Evolutionary conservation across 768 basidiomycete genomes (phyloP), one percentile per base, ranked within the genome.

Genomic region (Thelephora aurantiotincta): DNA sequence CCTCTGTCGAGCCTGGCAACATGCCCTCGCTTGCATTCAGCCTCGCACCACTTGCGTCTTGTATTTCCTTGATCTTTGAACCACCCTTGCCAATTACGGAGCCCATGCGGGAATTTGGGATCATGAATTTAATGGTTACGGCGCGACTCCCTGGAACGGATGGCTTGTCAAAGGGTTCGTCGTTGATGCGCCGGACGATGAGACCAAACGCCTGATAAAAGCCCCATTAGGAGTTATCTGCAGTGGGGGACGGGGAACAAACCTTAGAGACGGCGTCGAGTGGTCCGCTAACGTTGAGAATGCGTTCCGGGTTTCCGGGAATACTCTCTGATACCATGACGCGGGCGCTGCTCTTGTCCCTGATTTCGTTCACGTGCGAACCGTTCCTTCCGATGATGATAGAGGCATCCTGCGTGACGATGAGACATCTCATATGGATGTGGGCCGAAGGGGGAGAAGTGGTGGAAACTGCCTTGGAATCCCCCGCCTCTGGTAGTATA

Each of bases 91-190:
- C 96, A 58, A 99, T 99, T 51, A 97, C 91, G 14, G 92, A 96
- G 36, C 94, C 94, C 94, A 98, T 98, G 50, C 94, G 85, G 9
- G 91, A 93, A 65, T 98, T 97, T 53, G 94, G 94, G 49, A 98
- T 96, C 85, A 98, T 97, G 61, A 91, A 98, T 64, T 98, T 97
- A 73, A 99, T 98, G 26, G 96, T 98, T 47, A 99, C 96, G 23
- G 96, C 94, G 50, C 93, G 80, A 59, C 92, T 96, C 50, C 96
- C 96, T 42, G 96, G 96, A 5, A 98, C 89, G 33, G 94, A 98
- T 18, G 96, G 90, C 41, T 88, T 83, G 58, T 97, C 96, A 65
- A 96, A 98, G 1, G 96, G 94, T 63, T 98, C 96, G 60, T 99
- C 96, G 60, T 98, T 99, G 65, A 98, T 99, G 55, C 94, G 80